Conservation (phyloP, 106 monocot genomes). For the Platanthera zijinensis region DNA sequence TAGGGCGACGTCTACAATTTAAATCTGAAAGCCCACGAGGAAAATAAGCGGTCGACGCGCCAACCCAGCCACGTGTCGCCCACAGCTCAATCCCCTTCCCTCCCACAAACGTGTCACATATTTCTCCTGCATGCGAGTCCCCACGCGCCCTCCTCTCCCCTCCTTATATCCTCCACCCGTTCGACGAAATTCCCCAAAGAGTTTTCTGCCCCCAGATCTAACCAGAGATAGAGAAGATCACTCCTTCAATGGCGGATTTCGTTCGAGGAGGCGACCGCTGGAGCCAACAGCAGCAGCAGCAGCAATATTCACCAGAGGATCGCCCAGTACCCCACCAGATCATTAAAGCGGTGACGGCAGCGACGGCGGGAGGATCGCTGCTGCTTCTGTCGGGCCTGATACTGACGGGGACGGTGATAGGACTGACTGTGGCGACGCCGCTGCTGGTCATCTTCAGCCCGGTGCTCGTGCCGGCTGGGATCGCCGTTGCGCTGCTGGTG, state of each 20-base stretch:
- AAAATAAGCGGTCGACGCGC: too few relatives aligned
- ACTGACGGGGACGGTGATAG: constrained; percentile 23
- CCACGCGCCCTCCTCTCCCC: too few relatives aligned
- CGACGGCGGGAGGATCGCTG: neutral
- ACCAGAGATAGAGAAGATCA: neutral
- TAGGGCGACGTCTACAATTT: too few relatives aligned
- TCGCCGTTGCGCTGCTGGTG: constrained; percentile 18
- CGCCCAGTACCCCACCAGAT: neutral
- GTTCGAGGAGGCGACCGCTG: neutral
- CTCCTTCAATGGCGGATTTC: neutral
- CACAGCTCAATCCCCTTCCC: too few relatives aligned
- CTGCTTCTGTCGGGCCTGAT: constrained; percentile 21
- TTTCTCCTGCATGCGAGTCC: too few relatives aligned
- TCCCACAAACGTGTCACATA: too few relatives aligned
- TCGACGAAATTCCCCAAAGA: too few relatives aligned
- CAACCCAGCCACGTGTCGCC: too few relatives aligned
- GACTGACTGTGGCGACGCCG: constrained; percentile 23
- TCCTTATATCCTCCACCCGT: too few relatives aligned
- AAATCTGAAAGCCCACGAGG: too few relatives aligned
- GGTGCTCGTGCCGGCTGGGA: constrained; percentile 23
- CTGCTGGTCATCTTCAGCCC: constrained; percentile 43
- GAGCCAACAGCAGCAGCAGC: neutral
- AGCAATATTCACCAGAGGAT: neutral
- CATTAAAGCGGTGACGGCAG: neutral
- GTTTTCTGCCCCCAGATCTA: too few relatives aligned